These are phyloP conservation scores for Fusarium liriodendri DNA, from an alignment of 2,329 filamentous ascomycete genomes.

Conservation along the genomic window DNA sequence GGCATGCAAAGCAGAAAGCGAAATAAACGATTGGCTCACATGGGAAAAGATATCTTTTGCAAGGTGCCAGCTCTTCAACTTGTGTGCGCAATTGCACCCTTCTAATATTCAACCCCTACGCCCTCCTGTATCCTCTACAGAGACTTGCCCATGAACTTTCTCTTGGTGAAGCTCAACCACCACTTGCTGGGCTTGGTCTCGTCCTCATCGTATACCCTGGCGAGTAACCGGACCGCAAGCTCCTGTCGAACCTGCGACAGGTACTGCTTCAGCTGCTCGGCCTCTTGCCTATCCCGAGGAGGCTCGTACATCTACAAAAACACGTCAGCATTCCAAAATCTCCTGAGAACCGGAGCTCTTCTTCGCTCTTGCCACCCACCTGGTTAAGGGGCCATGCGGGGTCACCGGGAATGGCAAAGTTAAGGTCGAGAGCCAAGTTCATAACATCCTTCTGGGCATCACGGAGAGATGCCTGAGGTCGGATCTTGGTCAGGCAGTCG, in stretches of 20 bases:
- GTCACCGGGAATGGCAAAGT: constrained; percentile 95
- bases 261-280: constrained; percentile 89
- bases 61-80: constrained; percentile 29
- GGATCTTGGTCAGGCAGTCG: constrained; percentile 90
- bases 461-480: constrained; percentile 73
- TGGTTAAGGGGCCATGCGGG: constrained; percentile 94
- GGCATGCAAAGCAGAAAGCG: background rate
- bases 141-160: constrained; percentile 99
- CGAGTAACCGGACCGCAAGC: constrained; percentile 83
- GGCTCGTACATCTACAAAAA: constrained; percentile 81
- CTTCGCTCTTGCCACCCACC: constrained; percentile 53
- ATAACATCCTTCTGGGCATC: constrained; percentile 79
- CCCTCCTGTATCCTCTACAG: constrained; percentile 60
- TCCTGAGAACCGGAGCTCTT: background rate
- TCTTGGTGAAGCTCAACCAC: constrained; percentile 99
- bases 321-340: constrained; percentile 14
- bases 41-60: constrained; percentile 30
- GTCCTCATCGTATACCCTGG: constrained; percentile 85
- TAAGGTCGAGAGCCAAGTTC: constrained; percentile 89
- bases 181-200: constrained; percentile 82
- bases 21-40: constrained; percentile 7
- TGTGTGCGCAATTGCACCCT: constrained; percentile 29
- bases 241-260: constrained; percentile 94
- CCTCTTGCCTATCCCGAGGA: constrained; percentile 86
- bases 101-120: constrained; percentile 32